Conservation (phyloP, 352 stramenopile species). For the Pythium sp. region DNA sequence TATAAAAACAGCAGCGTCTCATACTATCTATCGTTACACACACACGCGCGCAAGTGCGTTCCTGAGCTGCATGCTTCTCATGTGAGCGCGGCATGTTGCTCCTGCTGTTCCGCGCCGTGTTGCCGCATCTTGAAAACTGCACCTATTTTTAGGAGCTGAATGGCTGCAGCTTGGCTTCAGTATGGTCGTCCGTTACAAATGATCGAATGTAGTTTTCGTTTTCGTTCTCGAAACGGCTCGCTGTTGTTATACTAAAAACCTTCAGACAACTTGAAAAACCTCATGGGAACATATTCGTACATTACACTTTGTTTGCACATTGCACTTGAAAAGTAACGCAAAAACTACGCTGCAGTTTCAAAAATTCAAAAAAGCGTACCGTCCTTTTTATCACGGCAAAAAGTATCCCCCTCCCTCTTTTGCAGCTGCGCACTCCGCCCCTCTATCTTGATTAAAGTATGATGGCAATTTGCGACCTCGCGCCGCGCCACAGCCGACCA, state of each 20-base stretch:
- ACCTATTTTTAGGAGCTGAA: conserved; percentile 1
- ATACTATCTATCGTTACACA: neutral
- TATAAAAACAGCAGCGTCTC: neutral
- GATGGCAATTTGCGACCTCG: neutral
- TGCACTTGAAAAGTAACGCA: conserved; percentile 3
- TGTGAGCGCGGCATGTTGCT: neutral
- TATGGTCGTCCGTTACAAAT: conserved; percentile 10
- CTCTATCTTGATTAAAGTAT: conserved; percentile 1
- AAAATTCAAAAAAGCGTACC: conserved; percentile 37
- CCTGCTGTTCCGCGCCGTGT: neutral
- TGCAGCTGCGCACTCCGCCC: neutral
- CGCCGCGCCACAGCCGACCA: conserved; percentile 5
- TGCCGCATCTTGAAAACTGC: neutral
- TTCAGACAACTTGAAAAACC: neutral
- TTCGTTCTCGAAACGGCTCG: neutral
- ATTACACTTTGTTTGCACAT: neutral
- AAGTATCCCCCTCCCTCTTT: conserved; percentile 6
- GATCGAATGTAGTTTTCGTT: neutral
- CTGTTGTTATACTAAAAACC: neutral
- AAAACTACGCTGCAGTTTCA: conserved; percentile 22
- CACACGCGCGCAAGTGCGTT: neutral
- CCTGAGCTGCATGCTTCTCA: neutral
- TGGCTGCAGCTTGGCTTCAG: conserved; percentile 6
- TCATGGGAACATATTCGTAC: no score
- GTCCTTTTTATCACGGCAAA: conserved; percentile 6